A percentile compares a stretch with the other conserved stretches of the same genome.
Evolutionary conservation across 2,329 filamentous ascomycete species (phyloP).

Genomic region (Zymoseptoria pseudotritici): DNA sequence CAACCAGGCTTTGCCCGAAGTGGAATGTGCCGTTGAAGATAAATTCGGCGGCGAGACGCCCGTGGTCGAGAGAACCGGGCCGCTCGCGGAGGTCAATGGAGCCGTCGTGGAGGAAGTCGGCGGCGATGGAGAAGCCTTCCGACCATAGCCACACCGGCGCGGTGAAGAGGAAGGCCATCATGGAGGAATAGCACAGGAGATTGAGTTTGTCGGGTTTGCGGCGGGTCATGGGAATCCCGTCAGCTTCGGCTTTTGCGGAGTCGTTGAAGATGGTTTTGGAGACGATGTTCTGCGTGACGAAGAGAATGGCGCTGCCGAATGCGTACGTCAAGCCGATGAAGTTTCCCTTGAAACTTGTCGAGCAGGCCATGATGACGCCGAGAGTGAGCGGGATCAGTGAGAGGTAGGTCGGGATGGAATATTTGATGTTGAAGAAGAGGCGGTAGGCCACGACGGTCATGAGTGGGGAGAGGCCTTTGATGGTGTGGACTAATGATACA

Average conservation of each 20-base stretch:
- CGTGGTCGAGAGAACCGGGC: conserved; percentile 62
- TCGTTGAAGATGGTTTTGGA: conserved; percentile 98
- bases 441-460: conserved; percentile 94
- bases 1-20: conserved; percentile 92
- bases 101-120: conserved; percentile 76
- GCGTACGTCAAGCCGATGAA: conserved; percentile 85
- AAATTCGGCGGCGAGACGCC: conserved; percentile 66
- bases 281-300: conserved; percentile 97
- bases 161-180: conserved; percentile 81
- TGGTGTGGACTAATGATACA: conserved; percentile 94
- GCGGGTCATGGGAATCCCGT: conserved; percentile 54
- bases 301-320: conserved; percentile 82
- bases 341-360: conserved; percentile 83
- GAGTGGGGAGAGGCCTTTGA: conserved; percentile 91
- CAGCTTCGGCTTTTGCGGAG: conserved; percentile 73
- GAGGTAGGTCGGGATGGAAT: conserved; percentile 78
- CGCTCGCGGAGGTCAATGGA: conserved; percentile 67
- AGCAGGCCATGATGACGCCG: conserved; percentile 95
- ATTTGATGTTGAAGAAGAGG: conserved; percentile 78
- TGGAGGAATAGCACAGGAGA: conserved; percentile 92
- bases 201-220: conserved; percentile 95
- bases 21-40: conserved; percentile 96
- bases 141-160: conserved; percentile 87
- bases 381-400: conserved; percentile 70
- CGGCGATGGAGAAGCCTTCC: conserved; percentile 71